Evolutionary conservation across 116 monocot genomes (phyloP).

Genomic region (Papilionanthe hybrid): DNA sequence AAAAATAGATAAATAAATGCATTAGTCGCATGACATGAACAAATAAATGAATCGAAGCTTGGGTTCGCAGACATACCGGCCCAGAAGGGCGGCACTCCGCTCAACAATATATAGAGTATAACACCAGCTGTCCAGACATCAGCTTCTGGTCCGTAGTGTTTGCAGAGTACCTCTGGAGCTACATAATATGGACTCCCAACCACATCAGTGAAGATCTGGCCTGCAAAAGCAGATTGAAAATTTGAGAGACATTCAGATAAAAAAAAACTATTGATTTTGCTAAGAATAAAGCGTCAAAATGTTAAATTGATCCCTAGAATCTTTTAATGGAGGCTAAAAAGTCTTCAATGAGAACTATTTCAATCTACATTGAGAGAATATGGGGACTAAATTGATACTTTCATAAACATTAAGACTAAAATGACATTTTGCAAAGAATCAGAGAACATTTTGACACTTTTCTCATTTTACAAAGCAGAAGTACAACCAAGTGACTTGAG

Average conservation of each 20-base stretch:
- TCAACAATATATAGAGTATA: constrained; percentile 67
- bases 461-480: too few relatives aligned
- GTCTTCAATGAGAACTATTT: too few relatives aligned
- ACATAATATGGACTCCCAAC: constrained; percentile 92
- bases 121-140: constrained; percentile 86
- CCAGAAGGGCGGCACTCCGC: constrained; percentile 83
- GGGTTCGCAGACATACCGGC: constrained; percentile 33
- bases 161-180: constrained; percentile 82
- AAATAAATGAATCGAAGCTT: neutral
- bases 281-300: too few relatives aligned
- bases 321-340: too few relatives aligned
- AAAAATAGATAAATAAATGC: neutral
- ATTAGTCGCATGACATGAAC: neutral
- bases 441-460: too few relatives aligned
- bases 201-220: constrained; percentile 62
- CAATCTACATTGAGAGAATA: too few relatives aligned
- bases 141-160: constrained; percentile 71
- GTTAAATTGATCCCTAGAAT: too few relatives aligned
- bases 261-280: neutral
- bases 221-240: constrained; percentile 23
- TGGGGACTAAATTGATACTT: too few relatives aligned
- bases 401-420: too few relatives aligned
- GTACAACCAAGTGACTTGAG: neutral
- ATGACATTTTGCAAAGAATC: too few relatives aligned
- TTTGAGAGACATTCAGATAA: neutral